Evolutionary conservation across 495 filamentous ascomycete species (phyloP).

Genomic region (Aspergillus bertholletiae): DNA sequence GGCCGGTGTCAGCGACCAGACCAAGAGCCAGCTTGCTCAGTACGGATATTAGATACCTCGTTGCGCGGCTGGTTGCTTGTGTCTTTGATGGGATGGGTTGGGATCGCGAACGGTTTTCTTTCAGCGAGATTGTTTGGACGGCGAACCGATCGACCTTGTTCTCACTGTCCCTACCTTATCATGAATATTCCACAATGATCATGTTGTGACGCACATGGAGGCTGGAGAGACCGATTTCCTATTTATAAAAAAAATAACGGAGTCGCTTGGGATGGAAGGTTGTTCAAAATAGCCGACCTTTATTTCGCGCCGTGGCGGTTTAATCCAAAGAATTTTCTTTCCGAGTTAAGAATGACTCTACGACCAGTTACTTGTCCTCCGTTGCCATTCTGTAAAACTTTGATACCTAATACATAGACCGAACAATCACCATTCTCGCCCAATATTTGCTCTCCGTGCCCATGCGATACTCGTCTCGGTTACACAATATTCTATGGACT

Average conservation of each 20-base stretch:
- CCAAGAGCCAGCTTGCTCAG: slow-evolving; percentile 65
- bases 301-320: slow-evolving; percentile 47
- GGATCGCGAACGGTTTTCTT: slow-evolving; percentile 46
- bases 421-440: neutral
- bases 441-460: neutral
- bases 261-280: slow-evolving; percentile 44
- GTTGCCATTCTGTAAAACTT: slow-evolving; percentile 7
- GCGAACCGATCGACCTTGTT: slow-evolving; percentile 43
- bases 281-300: slow-evolving; percentile 47
- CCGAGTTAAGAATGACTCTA: slow-evolving; percentile 33
- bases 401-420: neutral
- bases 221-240: slow-evolving; percentile 29
- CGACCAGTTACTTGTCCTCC: slow-evolving; percentile 19
- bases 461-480: neutral
- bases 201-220: slow-evolving; percentile 40
- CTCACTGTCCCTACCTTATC: slow-evolving; percentile 28
- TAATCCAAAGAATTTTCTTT: slow-evolving; percentile 46
- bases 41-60: slow-evolving; percentile 66
- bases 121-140: slow-evolving; percentile 38
- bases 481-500: too few relatives aligned
- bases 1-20: slow-evolving; percentile 77
- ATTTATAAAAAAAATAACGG: slow-evolving; percentile 28
- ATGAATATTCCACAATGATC: slow-evolving; percentile 25
- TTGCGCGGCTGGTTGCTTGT: slow-evolving; percentile 46
- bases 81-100: slow-evolving; percentile 43